Evolutionary conservation across 441 rosid genomes (phyloP), one percentile per base, ranked within the genome.

Genomic region (Capsella rubella): DNA sequence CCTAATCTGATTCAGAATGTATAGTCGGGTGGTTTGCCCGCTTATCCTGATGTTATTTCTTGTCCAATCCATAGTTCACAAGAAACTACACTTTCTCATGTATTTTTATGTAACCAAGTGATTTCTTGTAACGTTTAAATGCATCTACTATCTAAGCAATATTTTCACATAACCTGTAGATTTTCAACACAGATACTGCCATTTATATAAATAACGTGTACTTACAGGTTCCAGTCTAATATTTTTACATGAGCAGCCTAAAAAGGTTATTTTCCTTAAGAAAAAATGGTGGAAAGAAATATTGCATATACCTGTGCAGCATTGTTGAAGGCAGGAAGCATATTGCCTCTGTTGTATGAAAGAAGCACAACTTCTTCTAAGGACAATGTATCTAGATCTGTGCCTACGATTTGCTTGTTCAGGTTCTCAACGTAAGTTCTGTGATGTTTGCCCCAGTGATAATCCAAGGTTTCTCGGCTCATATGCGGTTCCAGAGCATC

Each of bases 371-470:
- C 77, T 34, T 95, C 92, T 78, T 86, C 93, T 59, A 92, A 65
- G 1, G 90, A 75, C 90, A 82, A 43, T 14, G 83, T 82, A 64
- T 89, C 91, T 42, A 89, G 81, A 49, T 88, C 94, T 21, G 96
- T 90, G 54, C 90, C 97, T 1, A 39, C 80, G 53, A 92, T 81
- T 79, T 95, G 99, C 82, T 84, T 87, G 86, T 92, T 95, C 57
- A 95, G 81, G 80, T 90, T 90, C 57, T 90, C 97, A 53, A 92
- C 93, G 64, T 95, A 95, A 51, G 89, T 80, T 67, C 89, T 82
- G 75, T 90, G 97, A 84, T 95, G 97, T 76, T 92, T 87, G 42
- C 99, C 99, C 97, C 99, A 92, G 13, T 95, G 99, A 81, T 82
- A 95, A 68, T 89, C 86, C 49, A 95, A 56, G 0, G 94, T 90